Evolutionary conservation across 169 alveolate genomes (phyloP).

Genomic region (Plasmodium berghei): DNA sequence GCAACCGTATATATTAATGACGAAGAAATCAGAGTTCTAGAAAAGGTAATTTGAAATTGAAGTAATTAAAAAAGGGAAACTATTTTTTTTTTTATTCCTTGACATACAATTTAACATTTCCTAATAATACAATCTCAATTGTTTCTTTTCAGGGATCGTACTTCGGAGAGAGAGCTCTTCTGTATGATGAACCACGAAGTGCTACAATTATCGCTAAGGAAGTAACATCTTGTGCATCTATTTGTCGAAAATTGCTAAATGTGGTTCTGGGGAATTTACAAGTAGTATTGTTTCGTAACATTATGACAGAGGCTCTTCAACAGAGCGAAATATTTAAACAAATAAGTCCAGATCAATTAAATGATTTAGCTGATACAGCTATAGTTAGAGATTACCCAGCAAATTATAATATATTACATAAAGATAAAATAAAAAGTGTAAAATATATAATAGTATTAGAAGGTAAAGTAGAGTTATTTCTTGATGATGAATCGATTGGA

Average conservation of each 20-base stretch:
- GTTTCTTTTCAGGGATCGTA: slow-evolving; percentile 89
- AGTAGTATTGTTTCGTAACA: slow-evolving; percentile 89
- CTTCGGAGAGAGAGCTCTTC: slow-evolving; percentile 95
- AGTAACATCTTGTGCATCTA: slow-evolving; percentile 89
- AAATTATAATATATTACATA: slow-evolving; percentile 79
- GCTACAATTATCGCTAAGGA: slow-evolving; percentile 93
- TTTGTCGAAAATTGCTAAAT: slow-evolving; percentile 87
- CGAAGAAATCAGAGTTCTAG: slow-evolving; percentile 85
- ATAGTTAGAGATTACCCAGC: slow-evolving; percentile 85
- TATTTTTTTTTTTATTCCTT: neutral
- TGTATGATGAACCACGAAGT: slow-evolving; percentile 93
- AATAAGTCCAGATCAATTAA: slow-evolving; percentile 87
- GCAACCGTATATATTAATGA: slow-evolving; percentile 90
- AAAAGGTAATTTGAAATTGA: slow-evolving; percentile 57
- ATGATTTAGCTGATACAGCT: slow-evolving; percentile 86
- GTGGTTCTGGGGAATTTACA: slow-evolving; percentile 90
- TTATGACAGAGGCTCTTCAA: slow-evolving; percentile 89
- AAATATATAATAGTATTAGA: slow-evolving; percentile 90
- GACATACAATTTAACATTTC: neutral
- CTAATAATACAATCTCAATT: neutral
- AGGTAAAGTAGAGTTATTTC: slow-evolving; percentile 87
- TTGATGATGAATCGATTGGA: slow-evolving; percentile 82
- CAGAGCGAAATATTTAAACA: slow-evolving; percentile 89
- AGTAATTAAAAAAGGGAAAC: neutral
- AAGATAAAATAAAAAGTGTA: slow-evolving; percentile 86